Conservation (phyloP, 306 rosid species). For the Rosa chinensis region DNA sequence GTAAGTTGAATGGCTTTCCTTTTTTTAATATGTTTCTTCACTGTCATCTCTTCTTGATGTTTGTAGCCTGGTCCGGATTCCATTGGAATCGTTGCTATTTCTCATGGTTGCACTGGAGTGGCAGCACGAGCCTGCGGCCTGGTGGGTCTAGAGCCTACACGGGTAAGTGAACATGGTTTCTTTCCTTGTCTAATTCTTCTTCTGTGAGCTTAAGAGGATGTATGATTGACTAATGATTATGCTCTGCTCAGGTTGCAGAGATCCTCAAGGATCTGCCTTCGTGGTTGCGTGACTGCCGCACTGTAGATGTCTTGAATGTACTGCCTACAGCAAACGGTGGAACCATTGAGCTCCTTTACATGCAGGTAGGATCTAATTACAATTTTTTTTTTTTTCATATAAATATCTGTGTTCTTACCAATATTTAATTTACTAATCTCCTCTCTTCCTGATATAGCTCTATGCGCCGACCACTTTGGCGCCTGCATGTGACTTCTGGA, state of each 20-base stretch:
- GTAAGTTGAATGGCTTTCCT: background rate
- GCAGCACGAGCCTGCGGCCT: constrained; percentile 99
- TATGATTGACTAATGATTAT: constrained; percentile 19
- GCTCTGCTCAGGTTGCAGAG: constrained; percentile 75
- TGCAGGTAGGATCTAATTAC: constrained; percentile 61
- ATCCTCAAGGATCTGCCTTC: constrained; percentile 96
- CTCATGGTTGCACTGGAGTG: constrained; percentile 99
- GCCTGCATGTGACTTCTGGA: constrained; percentile 96
- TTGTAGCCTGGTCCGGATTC: constrained; percentile 99
- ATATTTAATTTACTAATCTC: constrained; percentile 1
- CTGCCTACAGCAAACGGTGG: constrained; percentile 97
- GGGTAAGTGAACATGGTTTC: constrained; percentile 56
- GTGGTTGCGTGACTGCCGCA: constrained; percentile 98
- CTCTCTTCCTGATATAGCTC: constrained; percentile 47
- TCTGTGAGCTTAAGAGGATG: constrained; percentile 18
- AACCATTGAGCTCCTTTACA: constrained; percentile 97
- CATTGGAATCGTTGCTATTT: constrained; percentile 99
- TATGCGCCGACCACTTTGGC: constrained; percentile 93
- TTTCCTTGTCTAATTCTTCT: constrained; percentile 9
- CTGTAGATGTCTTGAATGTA: constrained; percentile 91
- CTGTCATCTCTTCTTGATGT: constrained; percentile 23
- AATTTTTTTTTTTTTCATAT: background rate
- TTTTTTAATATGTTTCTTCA: background rate
- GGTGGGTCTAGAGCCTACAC: constrained; percentile 98
- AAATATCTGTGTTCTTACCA: background rate